Conservation (phyloP, 2,329 filamentous ascomycete species). For the Fusarium keratoplasticum region DNA sequence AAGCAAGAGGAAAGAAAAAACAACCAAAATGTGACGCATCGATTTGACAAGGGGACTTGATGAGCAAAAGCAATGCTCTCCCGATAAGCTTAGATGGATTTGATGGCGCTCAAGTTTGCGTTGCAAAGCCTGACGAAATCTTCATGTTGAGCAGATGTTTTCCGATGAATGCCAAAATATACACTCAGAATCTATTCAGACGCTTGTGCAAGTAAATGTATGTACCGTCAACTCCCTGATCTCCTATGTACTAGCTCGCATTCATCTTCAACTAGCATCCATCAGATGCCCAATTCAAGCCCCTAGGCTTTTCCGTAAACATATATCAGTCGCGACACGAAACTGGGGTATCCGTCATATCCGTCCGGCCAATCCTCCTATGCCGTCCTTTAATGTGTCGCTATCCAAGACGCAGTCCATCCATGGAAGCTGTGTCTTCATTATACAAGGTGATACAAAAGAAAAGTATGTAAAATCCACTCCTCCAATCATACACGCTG, state of each 20-base stretch:
- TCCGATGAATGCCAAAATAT: background rate
- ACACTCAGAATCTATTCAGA: slow-evolving; percentile 1
- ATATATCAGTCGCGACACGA: slow-evolving; percentile 11
- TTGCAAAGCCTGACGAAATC: background rate
- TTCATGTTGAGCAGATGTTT: background rate
- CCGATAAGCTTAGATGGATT: background rate
- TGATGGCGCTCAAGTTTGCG: background rate
- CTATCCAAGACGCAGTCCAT: slow-evolving; percentile 9
- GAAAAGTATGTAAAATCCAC: slow-evolving; percentile 9
- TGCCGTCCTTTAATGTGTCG: background rate
- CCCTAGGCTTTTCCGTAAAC: slow-evolving; percentile 5
- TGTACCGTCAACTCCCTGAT: background rate
- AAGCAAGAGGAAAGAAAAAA: background rate
- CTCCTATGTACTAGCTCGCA: background rate
- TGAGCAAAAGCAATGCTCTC: background rate
- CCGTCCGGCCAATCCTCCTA: background rate
- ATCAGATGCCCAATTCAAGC: background rate
- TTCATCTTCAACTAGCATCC: background rate
- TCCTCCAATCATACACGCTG: background rate
- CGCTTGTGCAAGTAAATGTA: background rate
- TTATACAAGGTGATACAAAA: slow-evolving; percentile 24
- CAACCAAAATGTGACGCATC: background rate
- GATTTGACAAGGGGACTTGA: background rate
- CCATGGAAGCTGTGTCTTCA: slow-evolving; percentile 23
- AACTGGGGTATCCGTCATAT: slow-evolving; percentile 32